Percentiles rank a stretch among this genome's conserved stretches.
phyloP scores from a whole-genome alignment of 2,329 filamentous ascomycete genomes.

The Chaetomiaceae sp. region DNA sequence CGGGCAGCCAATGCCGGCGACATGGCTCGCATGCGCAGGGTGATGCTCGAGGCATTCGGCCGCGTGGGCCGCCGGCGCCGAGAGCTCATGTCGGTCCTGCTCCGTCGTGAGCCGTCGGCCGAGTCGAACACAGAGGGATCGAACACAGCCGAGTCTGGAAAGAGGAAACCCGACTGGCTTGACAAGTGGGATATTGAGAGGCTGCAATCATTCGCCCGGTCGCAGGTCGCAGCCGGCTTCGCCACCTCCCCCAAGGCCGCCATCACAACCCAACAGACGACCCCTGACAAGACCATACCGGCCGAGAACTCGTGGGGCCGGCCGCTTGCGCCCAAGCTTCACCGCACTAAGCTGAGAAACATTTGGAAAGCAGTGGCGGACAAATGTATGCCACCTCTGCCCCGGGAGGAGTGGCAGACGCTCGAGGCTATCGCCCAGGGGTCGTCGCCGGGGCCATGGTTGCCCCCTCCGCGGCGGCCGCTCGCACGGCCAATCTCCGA shows the following conservation, averaged over 20 bases:
- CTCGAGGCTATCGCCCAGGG: slow-evolving; percentile 45
- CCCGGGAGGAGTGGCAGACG: slow-evolving; percentile 50
- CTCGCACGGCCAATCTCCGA: slow-evolving; percentile 24
- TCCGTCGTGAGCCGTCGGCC: slow-evolving; percentile 33
- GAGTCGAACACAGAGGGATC: slow-evolving; percentile 40
- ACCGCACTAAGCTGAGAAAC: slow-evolving; percentile 39
- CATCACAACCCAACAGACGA: slow-evolving; percentile 28
- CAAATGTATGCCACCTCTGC: slow-evolving; percentile 51
- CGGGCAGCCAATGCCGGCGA: slow-evolving; percentile 51
- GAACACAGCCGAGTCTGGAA: slow-evolving; percentile 21
- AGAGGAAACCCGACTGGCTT: slow-evolving; percentile 37
- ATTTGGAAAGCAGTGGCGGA: slow-evolving; percentile 45
- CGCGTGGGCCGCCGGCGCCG: slow-evolving; percentile 48
- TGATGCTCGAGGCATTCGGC: slow-evolving; percentile 49
- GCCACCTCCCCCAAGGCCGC: slow-evolving; percentile 28
- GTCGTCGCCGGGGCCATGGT: slow-evolving; percentile 35
- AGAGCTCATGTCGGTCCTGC: slow-evolving; percentile 40
- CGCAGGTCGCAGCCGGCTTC: slow-evolving; percentile 35
- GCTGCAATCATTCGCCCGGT: slow-evolving; percentile 37
- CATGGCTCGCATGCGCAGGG: slow-evolving; percentile 39
- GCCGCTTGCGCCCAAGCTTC: slow-evolving; percentile 36
- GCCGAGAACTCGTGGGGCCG: slow-evolving; percentile 47
- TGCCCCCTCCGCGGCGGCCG: slow-evolving; percentile 34
- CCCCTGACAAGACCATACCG: slow-evolving; percentile 37
- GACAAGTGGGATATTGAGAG: slow-evolving; percentile 47